phyloP scores from a whole-genome alignment of 352 stramenopile species.

The Phytopythium chamaehyphon region DNA sequence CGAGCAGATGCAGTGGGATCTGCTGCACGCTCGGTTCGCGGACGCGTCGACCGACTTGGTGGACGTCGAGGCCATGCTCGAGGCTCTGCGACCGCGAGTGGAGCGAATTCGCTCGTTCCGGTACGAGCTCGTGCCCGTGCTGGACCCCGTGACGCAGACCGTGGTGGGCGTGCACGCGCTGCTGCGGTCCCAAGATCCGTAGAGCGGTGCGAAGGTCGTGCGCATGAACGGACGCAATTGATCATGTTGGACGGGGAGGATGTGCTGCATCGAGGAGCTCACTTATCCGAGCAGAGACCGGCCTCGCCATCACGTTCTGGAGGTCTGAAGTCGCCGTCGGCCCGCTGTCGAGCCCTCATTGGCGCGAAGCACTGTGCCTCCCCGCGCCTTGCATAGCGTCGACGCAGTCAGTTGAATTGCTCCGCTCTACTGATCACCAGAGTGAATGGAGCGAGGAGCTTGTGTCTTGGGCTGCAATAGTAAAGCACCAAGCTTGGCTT shows the following conservation, averaged over 20 bases:
- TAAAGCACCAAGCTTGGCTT: too few relatives aligned
- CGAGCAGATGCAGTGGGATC: slow-evolving; percentile 37
- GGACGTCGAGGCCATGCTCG: slow-evolving; percentile 33
- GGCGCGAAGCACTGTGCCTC: slow-evolving; percentile 5
- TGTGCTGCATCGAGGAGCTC: not conserved
- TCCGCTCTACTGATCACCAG: too few relatives aligned
- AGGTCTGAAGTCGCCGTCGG: not conserved
- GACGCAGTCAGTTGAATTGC: not conserved
- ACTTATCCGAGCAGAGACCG: not conserved
- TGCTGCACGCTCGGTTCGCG: slow-evolving; percentile 37
- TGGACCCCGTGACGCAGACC: slow-evolving; percentile 50
- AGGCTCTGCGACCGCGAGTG: slow-evolving; percentile 28
- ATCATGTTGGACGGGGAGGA: not conserved
- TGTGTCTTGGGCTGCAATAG: too few relatives aligned
- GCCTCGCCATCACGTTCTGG: too few relatives aligned
- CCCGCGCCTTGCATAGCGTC: not conserved
- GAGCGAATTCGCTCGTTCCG: slow-evolving; percentile 22
- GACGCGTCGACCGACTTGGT: slow-evolving; percentile 34
- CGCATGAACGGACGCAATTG: not conserved
- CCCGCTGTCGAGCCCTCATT: not conserved
- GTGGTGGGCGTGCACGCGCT: slow-evolving; percentile 54
- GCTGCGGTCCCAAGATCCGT: slow-evolving; percentile 13
- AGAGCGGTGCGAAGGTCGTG: not conserved
- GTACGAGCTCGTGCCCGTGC: slow-evolving; percentile 53
- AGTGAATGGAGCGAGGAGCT: too few relatives aligned